Conservation (phyloP, 2,329 filamentous ascomycete species). For the Fusarium abutilonis region DNA sequence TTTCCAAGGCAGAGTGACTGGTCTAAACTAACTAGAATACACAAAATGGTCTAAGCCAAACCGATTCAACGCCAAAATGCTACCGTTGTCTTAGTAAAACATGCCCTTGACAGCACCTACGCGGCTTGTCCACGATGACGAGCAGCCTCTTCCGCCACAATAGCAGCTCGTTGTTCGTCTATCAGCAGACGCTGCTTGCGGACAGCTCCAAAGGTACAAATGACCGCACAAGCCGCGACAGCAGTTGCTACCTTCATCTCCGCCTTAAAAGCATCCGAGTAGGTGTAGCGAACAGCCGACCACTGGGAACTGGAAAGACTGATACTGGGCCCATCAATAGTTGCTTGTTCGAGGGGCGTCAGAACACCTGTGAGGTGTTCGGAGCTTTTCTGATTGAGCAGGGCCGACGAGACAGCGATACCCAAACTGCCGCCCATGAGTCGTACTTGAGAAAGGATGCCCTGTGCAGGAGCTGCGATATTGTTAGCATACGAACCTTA, state of each 20-base stretch:
- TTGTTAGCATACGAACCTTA: conserved; percentile 20
- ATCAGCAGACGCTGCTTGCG: conserved; percentile 41
- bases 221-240: conserved; percentile 53
- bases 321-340: conserved; percentile 35
- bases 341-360: conserved; percentile 44
- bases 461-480: conserved; percentile 59
- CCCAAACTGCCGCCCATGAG: conserved; percentile 65
- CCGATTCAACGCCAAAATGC: conserved; percentile 2
- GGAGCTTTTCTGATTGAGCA: conserved; percentile 51
- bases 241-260: conserved; percentile 60
- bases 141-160: conserved; percentile 30
- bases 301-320: conserved; percentile 46
- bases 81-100: not conserved
- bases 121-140: conserved; percentile 23
- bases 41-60: not conserved
- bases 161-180: conserved; percentile 34
- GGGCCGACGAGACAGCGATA: conserved; percentile 62
- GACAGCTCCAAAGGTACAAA: conserved; percentile 55
- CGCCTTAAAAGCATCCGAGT: conserved; percentile 56
- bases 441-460: conserved; percentile 61
- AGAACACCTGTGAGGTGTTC: conserved; percentile 46
- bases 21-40: not conserved
- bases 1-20: not conserved
- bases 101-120: conserved; percentile 2
- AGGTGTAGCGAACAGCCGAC: conserved; percentile 50